Base-by-base conservation (phyloP, 345 rosid genomes). In the Bruguiera gymnorhiza region DNA sequence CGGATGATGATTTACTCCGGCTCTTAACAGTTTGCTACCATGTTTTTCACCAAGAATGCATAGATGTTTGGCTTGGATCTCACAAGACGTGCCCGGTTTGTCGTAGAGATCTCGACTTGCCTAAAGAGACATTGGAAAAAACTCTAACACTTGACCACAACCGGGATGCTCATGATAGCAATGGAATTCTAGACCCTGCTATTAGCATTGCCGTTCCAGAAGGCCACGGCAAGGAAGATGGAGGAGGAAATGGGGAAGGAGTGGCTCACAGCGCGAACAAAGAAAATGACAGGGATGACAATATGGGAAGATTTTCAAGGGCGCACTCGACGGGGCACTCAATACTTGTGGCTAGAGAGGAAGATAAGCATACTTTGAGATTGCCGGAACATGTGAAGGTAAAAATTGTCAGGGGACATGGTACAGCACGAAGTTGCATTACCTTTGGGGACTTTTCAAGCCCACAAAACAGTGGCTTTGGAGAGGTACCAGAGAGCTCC, bases 301-400 rank as follows among this genome's bases (percentile, higher is more conserved):
- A 57, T 2, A 20, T 73, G 16, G 84, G 78, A 67, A 83, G 78
- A 48, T 79, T 85, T 73, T 78, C 87, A 16, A 80, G 96, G 78
- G 88, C 90, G 0, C 83, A 86, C 70, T 83, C 97, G 0, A 93
- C 97, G 0, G 97, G 98, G n/a, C 98, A 93, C 64, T 93, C 92
- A 4, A 73, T 89, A 55, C 60, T 52, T 34, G 75, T 75, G 54
- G 59, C 63, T 31, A 71, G 71, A 63, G 86, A 77, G 21, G 87
- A 85, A 46, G 88, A 85, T 67, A 81, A 63, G 76, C 82, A 86
- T 70, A 88, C 75, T 21, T 62, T 90, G 82, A 84, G 84, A 80
- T 73, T 93, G 76, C 83, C 75, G 20, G 86, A 86, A 0, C 75
- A 86, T 66, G 86, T 84, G 8, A 86, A 67, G 81, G 75, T 84